Evolutionary conservation across 2,329 filamentous ascomycete species (phyloP).

Genomic region (Xylariaceae sp.): DNA sequence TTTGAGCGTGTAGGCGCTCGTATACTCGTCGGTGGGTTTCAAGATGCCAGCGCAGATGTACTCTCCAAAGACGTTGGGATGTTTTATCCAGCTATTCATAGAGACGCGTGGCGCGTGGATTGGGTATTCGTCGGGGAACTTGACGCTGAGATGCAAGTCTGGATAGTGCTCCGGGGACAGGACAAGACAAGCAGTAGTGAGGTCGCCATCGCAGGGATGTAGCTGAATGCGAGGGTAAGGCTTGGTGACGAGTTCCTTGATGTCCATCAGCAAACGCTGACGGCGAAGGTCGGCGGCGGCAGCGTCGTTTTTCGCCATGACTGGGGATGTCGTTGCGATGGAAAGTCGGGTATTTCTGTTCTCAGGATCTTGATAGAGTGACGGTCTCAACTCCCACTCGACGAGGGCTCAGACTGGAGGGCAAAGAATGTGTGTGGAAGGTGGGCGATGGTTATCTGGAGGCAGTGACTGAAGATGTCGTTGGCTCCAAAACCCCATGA

Average conservation of each 20-base stretch:
- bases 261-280: conserved; percentile 40
- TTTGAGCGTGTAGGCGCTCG: conserved; percentile 50
- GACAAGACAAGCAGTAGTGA: conserved; percentile 41
- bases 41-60: conserved; percentile 50
- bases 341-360: neutral
- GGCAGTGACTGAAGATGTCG: neutral
- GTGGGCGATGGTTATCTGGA: neutral
- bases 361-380: too few species aligned
- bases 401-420: neutral
- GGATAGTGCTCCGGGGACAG: conserved; percentile 39
- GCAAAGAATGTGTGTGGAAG: neutral
- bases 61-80: conserved; percentile 43
- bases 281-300: neutral
- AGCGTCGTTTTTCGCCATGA: neutral
- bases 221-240: conserved; percentile 48
- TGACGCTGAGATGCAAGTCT: conserved; percentile 43
- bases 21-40: conserved; percentile 41
- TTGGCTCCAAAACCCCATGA: neutral
- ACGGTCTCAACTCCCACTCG: neutral
- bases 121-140: conserved; percentile 38
- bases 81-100: conserved; percentile 40
- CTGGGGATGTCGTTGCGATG: neutral
- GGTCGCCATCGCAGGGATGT: conserved; percentile 35
- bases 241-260: conserved; percentile 42
- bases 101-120: conserved; percentile 37